Evolutionary conservation across 2,329 filamentous ascomycete species (phyloP), one percentile per base, ranked within the genome.

Genomic region (Hypoxylon sp.): DNA sequence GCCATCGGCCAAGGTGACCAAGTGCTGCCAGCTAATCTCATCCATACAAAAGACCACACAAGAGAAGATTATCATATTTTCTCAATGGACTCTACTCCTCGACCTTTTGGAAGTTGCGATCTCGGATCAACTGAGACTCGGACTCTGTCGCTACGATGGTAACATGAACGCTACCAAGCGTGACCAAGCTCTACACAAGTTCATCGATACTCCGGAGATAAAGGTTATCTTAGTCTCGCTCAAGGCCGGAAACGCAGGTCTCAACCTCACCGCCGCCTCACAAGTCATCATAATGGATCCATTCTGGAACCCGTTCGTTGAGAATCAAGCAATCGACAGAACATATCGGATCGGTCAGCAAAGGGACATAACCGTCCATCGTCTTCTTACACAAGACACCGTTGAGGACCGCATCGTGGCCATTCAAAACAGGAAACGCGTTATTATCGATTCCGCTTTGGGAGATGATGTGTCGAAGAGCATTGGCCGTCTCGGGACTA

Each of bases 231-330:
- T 94, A 2, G 82, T 92, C 2, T 91, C 88, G 1, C 76, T 93
- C 37, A 90, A 90, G 63, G 89, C 90, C 1, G 90, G 90, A 23
- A 93, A 93, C 62, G 86, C 91, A 0, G 92, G 92, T 1, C 80
- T 97, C 34, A 97, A 97, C 65, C 79, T 97, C 15, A 90, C 88
- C 27, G 83, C 85, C 12, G 92, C 91, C 0, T 90, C 86, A 1
- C 87, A 91, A 57, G 90, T 96, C 60, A 90, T 97, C 69, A 89
- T 96, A 58, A 84, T 96, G 66, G 91, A 96, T 67, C 91, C 91
- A 0, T 96, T 95, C 74, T 96, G 91, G 90, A 97, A 96, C 58
- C 92, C 91, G 0, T 96, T 88, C 67, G 88, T 95, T 37, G 92
- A 96, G 72, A 90, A 91, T 71, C 92, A 97, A 72, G 92, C 92